Conservation (phyloP, 352 stramenopile species). For the Plasmopara viticola region DNA sequence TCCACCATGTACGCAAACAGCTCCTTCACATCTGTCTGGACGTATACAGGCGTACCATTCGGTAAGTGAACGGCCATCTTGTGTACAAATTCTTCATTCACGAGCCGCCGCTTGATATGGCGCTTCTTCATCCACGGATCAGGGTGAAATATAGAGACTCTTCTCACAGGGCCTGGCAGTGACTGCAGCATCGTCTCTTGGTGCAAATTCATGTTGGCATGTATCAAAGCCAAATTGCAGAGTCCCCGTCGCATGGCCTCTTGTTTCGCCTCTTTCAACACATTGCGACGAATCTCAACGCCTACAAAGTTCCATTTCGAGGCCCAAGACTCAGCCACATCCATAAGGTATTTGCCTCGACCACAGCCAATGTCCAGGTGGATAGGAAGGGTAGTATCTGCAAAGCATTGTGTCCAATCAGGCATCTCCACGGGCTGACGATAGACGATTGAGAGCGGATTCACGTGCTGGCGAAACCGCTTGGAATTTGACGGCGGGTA, state of each 20-base stretch:
- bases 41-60: no score
- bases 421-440: conserved; percentile 55
- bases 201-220: conserved; percentile 86
- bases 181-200: conserved; percentile 50
- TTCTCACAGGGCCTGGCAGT: conserved; percentile 43
- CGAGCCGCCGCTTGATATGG: conserved; percentile 75
- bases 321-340: conserved; percentile 36
- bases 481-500: conserved; percentile 28
- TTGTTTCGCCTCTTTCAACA: conserved; percentile 51
- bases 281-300: conserved; percentile 78
- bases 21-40: conserved; percentile 80
- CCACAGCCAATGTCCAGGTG: conserved; percentile 82
- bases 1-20: conserved; percentile 83
- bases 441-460: conserved; percentile 64
- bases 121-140: conserved; percentile 88
- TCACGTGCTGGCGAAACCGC: conserved; percentile 81
- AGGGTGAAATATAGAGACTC: conserved; percentile 85
- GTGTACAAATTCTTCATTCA: conserved; percentile 58
- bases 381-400: conserved; percentile 44
- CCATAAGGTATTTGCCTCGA: conserved; percentile 73
- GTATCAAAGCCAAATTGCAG: conserved; percentile 65
- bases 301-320: conserved; percentile 61
- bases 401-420: conserved; percentile 50
- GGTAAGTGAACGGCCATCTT: conserved; percentile 50
- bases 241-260: conserved; percentile 39